Conservation (phyloP, 2,329 filamentous ascomycete genomes). For the Exophiala xenobiotica region DNA sequence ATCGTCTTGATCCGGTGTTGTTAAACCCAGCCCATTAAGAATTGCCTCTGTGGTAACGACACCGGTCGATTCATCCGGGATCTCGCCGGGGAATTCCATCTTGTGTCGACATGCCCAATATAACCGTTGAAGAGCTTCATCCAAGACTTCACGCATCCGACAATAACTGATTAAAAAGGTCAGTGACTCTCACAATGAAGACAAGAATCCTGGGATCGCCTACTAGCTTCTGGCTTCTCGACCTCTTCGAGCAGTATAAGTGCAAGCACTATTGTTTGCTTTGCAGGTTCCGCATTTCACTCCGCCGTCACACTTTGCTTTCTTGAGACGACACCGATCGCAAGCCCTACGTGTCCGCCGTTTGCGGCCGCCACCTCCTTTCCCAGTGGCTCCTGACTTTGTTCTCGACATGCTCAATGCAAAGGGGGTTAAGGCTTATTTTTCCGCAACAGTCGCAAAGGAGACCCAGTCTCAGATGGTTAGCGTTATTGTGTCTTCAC, state of each 20-base stretch:
- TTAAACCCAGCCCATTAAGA: slow-evolving; percentile 13
- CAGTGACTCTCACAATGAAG: not conserved
- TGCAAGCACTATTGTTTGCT: slow-evolving; percentile 8
- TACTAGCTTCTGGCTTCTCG: slow-evolving; percentile 20
- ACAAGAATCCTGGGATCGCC: not conserved
- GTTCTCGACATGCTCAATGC: not conserved
- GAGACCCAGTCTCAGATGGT: too few relatives aligned
- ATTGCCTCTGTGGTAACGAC: slow-evolving; percentile 12
- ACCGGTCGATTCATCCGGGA: slow-evolving; percentile 13
- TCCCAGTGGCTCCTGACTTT: not conserved
- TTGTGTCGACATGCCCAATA: slow-evolving; percentile 17
- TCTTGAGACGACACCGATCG: slow-evolving; percentile 22
- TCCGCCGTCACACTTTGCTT: slow-evolving; percentile 21
- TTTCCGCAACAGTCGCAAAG: too few relatives aligned
- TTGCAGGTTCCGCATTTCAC: slow-evolving; percentile 14
- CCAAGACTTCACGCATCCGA: slow-evolving; percentile 17
- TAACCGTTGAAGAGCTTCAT: slow-evolving; percentile 16
- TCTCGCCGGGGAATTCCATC: slow-evolving; percentile 15
- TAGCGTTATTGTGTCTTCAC: too few relatives aligned
- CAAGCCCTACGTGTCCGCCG: slow-evolving; percentile 12
- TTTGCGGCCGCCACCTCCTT: not conserved
- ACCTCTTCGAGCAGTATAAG: slow-evolving; percentile 9
- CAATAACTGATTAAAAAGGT: slow-evolving; percentile 8
- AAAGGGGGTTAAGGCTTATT: not conserved
- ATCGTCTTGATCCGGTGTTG: slow-evolving; percentile 2